Percentiles rank a stretch among this genome's conserved stretches.
These are phyloP conservation scores for Fragaria vesca DNA, from an alignment of 306 rosid genomes.

Conservation along the genomic window DNA sequence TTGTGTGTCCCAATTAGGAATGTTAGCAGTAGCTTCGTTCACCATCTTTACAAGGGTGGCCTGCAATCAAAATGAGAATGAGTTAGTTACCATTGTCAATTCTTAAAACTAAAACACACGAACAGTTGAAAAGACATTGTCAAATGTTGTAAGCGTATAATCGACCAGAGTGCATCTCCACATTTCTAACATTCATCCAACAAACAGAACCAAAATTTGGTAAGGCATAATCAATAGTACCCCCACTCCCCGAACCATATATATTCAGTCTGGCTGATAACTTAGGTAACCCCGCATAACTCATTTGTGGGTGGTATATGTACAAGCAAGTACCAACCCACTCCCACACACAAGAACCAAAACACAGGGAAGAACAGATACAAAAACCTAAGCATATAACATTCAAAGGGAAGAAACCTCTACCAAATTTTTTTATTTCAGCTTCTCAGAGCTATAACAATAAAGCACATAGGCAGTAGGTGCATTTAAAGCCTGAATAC, in stretches of 20 bases:
- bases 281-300: not conserved
- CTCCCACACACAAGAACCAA: not conserved
- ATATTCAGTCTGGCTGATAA: not conserved
- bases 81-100: not conserved
- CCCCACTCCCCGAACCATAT: not conserved
- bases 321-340: not conserved
- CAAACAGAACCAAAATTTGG: no score
- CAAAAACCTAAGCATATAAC: not conserved
- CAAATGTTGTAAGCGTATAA: no score
- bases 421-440: not conserved
- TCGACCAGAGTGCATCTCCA: no score
- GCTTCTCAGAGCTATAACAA: not conserved
- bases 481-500: not conserved
- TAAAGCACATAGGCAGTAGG: not conserved
- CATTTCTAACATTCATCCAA: no score
- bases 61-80: conserved; percentile 39
- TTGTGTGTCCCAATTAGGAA: conserved; percentile 66
- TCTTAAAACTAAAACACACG: not conserved
- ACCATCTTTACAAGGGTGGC: conserved; percentile 84
- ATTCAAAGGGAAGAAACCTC: not conserved
- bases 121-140: not conserved
- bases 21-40: conserved; percentile 83
- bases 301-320: not conserved
- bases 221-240: not conserved
- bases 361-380: not conserved